Evolutionary conservation across 805 yeast genomes (phyloP), one percentile per base, ranked within the genome.

Genomic region (Dipodascopsis uninucleata): DNA sequence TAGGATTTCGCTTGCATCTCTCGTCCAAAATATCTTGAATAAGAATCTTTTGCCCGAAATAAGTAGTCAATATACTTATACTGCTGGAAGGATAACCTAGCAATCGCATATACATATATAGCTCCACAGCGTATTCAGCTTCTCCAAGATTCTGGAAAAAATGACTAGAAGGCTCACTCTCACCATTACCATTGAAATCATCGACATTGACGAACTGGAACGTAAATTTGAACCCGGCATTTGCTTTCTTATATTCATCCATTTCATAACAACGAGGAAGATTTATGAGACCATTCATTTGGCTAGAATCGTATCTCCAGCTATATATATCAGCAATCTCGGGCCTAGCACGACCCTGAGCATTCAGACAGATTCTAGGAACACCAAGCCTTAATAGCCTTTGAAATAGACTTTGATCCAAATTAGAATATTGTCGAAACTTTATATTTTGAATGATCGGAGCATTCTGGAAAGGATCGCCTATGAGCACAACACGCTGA

Each of bases 61-160:
- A 68, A 3, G 66, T 59, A 1, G 77, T 68, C 21, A 71, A 51
- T 7, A 81, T 68, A 16, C 67, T 62, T 16, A 79, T 67, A 17
- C 57, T 56, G 0, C 58, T 48, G 1, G 55, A 31, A 0, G 74
- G 66, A 46, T 75, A 76, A 0, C 76, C 77, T 17, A 69, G 41
- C 3, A 68, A 47, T 4, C 73, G 54, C 71, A 79, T 61, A 45
- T 74, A 76, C 59, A 68, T 70, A 53, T 63, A 76, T 5, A 76
- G 47, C 0, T 64, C 60, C 12, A 74, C 74, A 14, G 71, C 64
- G 44, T 62, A 71, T 48, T 74, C 76, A 0, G 79, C 81, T 51
- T 77, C 77, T 7, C 62, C 66, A n/a, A 69, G 41, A 45, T 72
- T 72, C 31, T 68, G 73, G 60, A 39, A 60, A 24, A 58, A 47